phyloP scores from a whole-genome alignment of 1,284 basidiomycete species.

The Phlebopus sp. region DNA sequence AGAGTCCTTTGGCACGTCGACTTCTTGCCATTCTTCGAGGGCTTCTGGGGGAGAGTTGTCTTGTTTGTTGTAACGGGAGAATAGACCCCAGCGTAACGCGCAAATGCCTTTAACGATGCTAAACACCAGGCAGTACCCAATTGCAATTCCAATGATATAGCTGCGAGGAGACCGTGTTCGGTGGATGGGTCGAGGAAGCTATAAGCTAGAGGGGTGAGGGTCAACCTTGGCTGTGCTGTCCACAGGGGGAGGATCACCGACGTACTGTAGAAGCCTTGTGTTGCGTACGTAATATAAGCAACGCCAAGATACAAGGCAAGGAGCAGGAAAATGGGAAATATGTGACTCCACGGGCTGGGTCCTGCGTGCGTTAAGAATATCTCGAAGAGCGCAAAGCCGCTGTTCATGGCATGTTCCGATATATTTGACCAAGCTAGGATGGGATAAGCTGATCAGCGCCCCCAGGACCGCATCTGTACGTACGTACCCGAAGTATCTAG shows the following conservation, averaged over 20 bases:
- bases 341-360: constrained; percentile 52
- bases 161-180: constrained; percentile 38
- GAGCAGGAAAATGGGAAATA: constrained; percentile 46
- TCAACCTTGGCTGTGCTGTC: not conserved
- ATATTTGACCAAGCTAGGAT: constrained; percentile 55
- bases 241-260: constrained; percentile 13
- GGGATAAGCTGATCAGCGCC: not conserved
- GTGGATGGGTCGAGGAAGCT: constrained; percentile 42
- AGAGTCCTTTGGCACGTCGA: constrained; percentile 16
- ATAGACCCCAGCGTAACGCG: constrained; percentile 29
- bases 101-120: constrained; percentile 36
- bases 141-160: constrained; percentile 54
- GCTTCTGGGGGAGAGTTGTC: constrained; percentile 9
- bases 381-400: constrained; percentile 55
- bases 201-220: constrained; percentile 36
- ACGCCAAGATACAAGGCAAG: constrained; percentile 61
- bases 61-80: constrained; percentile 11
- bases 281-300: constrained; percentile 59
- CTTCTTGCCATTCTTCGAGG: constrained; percentile 27
- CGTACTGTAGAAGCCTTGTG: constrained; percentile 63
- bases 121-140: constrained; percentile 48
- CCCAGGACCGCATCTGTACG: constrained; percentile 9
- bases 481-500: constrained; percentile 38
- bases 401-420: constrained; percentile 63
- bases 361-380: constrained; percentile 51